Base-by-base conservation (phyloP, 805 yeast genomes). In the Yarrowia sp. region DNA sequence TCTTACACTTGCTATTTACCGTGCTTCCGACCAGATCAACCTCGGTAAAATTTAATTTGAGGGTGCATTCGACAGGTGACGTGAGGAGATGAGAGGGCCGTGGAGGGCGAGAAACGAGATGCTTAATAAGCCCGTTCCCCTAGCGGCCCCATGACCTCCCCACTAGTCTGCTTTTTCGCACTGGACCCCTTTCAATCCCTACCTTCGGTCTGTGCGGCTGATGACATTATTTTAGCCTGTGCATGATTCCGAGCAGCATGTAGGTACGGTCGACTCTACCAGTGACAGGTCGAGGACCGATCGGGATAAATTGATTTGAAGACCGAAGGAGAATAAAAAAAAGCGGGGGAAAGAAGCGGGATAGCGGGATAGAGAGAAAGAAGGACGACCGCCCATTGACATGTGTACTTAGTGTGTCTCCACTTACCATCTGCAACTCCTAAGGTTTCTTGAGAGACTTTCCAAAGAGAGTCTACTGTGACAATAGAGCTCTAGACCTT, bases 361-460 rank as follows among this genome's bases (percentile, higher is more conserved):
- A 17, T 9, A 42, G 17, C 7, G 17, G 14, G 13, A n/a, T 9
- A 42, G 9, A 42, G 6, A 17, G 20, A 42, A 6, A 43, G 17
- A 0, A 10, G n/a, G 8, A 6, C 3, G 44, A 9, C 44, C 1
- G 44, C 30, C 3, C 0, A 4, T 24, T 24, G 30, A 24, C 30
- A 24, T 7, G n/a, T n/a, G n/a, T 7, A 24, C 30, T 24, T 7
- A 24, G 30, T 24, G 30, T 24, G 30, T 24, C 30, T 43, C 24
- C 46, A 42, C 46, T 43, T 43, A 17, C 46, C 46, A 43, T 17
- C 46, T 43, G 46, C 46, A 44, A 20, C 49, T 20, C 49, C 15
- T 43, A 44, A 44, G 49, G 49, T 50, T 50, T 52, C 17, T 9
- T 52, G 58, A 17, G 58, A 52, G 58, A 52, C 58, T 52, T 52